Base-by-base conservation (phyloP, 208 protist species). In the Leishmania gerbilli region DNA sequence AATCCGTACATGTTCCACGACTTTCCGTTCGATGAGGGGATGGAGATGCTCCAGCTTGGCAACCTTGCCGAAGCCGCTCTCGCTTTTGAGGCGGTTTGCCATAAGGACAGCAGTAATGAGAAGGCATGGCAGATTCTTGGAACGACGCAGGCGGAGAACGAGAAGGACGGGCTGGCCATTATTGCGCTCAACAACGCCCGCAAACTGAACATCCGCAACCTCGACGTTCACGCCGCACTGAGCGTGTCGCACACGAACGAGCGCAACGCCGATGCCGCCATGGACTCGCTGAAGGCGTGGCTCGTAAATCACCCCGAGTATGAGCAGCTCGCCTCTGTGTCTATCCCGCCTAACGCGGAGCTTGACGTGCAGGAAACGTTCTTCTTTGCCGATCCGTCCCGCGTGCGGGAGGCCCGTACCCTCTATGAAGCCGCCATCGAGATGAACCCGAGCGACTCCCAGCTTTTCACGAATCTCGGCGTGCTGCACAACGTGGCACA, bases 171-270 rank as follows among this genome's bases (percentile, higher is more conserved):
- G 13, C 84, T 96, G 21, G 95, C 95, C 56, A 98, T 98, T 77
- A 90, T 94, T 68, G 95, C 95, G 1, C 88, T 98, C 21, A 95
- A 97, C 83, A 90, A 96, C 56, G 91, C 91, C 21, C 92, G 92
- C 40, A 82, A 86, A 76, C 53, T 97, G 34, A 83, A 95, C 76
- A 90, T 91, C 24, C 76, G 84, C 51, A 92, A 97, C 81, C 79
- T 91, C 64, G 91, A 89, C 27, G 93, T 96, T 40, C 92, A 97
- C 83, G 87, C 93, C 2, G 91, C 88, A 2, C 87, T 98, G 55
- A 89, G 87, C 51, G 93, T 95, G 8, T 94, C 92, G 62, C 91
- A 97, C 85, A 97, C 94, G 47, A 98, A 98, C 86, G 95, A 98
- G 80, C 88, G 88, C 82, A 93, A 97, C 79, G 72, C 81, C 40